phyloP scores from a whole-genome alignment of 2,329 filamentous ascomycete genomes.

The Atkinsonella hypoxylon region DNA sequence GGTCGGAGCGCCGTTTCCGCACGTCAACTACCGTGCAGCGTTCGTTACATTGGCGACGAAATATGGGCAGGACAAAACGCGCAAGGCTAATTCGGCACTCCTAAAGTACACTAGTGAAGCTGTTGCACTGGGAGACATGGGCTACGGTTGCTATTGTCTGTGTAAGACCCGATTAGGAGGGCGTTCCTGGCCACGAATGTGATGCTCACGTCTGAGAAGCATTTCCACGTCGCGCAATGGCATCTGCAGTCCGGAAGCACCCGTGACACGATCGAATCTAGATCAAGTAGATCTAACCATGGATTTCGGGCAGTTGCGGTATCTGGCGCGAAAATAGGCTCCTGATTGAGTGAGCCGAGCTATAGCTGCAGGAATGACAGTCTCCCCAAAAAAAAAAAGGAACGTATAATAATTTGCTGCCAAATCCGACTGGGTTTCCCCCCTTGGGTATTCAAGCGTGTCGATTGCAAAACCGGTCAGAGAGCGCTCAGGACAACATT shows the following conservation, averaged over 20 bases:
- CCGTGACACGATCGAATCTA: no score
- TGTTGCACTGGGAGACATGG: conserved; percentile 14
- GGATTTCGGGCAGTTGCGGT: no score
- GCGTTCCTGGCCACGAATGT: background rate
- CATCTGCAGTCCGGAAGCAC: background rate
- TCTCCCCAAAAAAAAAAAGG: background rate
- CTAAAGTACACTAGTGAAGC: conserved; percentile 13
- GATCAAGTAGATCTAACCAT: no score
- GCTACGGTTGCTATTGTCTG: conserved; percentile 17
- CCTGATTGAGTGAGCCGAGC: no score
- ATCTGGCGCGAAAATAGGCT: no score
- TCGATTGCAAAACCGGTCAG: background rate
- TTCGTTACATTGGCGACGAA: conserved; percentile 10
- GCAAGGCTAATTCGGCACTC: conserved; percentile 15
- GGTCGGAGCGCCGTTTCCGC: conserved; percentile 22
- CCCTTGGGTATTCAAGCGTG: background rate
- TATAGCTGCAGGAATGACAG: no score
- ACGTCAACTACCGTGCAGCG: conserved; percentile 18
- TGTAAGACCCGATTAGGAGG: conserved; percentile 18
- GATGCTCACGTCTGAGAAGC: background rate
- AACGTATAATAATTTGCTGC: background rate
- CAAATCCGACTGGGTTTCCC: background rate
- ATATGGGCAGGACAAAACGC: conserved; percentile 7
- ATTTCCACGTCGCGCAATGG: no score
- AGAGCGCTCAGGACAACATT: no score